Evolutionary conservation across 768 basidiomycete genomes (phyloP), one percentile per base, ranked within the genome.

Genomic region (Naganishia onofrii): DNA sequence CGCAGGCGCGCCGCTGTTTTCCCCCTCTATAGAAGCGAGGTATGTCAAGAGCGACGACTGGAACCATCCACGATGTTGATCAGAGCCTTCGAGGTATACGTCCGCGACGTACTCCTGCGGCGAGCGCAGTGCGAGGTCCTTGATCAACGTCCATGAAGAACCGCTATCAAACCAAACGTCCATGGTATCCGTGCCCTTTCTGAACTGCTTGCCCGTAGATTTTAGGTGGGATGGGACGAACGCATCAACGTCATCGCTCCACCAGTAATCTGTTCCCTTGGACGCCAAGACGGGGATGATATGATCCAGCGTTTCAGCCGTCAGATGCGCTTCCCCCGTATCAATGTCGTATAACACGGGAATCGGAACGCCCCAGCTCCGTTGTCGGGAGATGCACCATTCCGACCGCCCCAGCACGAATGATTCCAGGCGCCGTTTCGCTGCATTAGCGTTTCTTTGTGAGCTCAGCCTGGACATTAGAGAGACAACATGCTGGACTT

Each of bases 91-190:
- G 32, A 99, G 82, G 77, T 92, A 95, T 32, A 97, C 84, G 75
- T 98, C 93, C 0, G 93, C 91, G 64, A 85, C 38, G 1, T 77
- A 74, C 36, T 69, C 42, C 21, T 60, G 32, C 29, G 64, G 81
- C 72, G 83, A 60, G 36, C 74, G 72, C 1, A 70, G 57, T 2
- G 76, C 76, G 21, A 95, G 82, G 32, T 73, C 73, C 46, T 75
- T 34, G 19, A 78, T 57, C 84, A 91, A 85, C 1, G 91, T 88
- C 95, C 95, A 99, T 3, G 93, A 91, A 2, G 90, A 88, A 4
- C 95, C 95, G 74, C 92, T 94, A 81, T 99, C 95, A 74, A 97
- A 98, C 95, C 95, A 99, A 19, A 99, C 95, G 79, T 99, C 95
- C 88, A 98, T 93, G 2, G 95, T 99, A 78, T 99, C 95, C 2